Evolutionary conservation across 768 basidiomycete genomes (phyloP), one percentile per base, ranked within the genome.

Genomic region (Boletus rubescentipes): DNA sequence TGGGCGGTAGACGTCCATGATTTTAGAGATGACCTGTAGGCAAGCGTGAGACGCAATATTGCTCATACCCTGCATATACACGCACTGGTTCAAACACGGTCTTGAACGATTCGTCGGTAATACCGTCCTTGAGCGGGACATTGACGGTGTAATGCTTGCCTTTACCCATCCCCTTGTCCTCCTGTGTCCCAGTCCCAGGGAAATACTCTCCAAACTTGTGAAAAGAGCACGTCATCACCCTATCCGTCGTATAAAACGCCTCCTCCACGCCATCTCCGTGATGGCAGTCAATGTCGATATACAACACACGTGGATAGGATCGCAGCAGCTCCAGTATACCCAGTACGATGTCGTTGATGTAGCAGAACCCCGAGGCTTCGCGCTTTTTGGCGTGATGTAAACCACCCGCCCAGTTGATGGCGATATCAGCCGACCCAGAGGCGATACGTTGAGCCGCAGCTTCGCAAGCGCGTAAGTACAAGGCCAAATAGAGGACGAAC

Each of bases 221-320:
- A 68, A 99, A 96, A 44, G 89, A 92, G 64, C 87, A 90, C 3
- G 96, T 98, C 90, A 98, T 94, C 62, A 98, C 97, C 46, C 97
- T 80, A 69, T 98, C 92, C 4, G 93, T 96, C 34, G 91, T 95
- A 69, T 97, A 98, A 76, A 98, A 98, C 3, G 96, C 97, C 67
- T 98, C 97, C 64, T 99, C 97, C 32, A 98, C 97, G 14, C 96
- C 96, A 67, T 98, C 97, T 16, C 97, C 96, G 69, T 99, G 97
- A 68, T 98, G 97, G 46, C 93, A 93, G 71, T 98, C 97, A 54
- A 98, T 94, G 73, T 99, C 96, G 71, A 99, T 88, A 68, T 99
- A 98, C 30, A 99, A 75, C 15, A 99, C 96, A 49, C 97, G 86
- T 3, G 91, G 79, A 65, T 85, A 84, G 51, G 77, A 83, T 60